Evolutionary conservation across 176 grass and related monocot genomes (phyloP).

Genomic region (Miscanthus lutarioriparius): DNA sequence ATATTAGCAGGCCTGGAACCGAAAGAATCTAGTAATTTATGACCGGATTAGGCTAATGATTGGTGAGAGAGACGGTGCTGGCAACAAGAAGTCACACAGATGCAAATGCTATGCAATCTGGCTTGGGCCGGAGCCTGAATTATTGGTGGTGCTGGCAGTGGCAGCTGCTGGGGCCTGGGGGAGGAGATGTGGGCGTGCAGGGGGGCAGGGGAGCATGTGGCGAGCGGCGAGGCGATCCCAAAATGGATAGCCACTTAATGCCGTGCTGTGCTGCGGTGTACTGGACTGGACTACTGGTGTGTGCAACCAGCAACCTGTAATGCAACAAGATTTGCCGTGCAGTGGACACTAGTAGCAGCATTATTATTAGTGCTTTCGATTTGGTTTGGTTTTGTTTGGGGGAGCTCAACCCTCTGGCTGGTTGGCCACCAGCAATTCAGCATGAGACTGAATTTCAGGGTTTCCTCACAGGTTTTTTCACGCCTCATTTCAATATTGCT

Average conservation of each 20-base stretch:
- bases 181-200: constrained; percentile 40
- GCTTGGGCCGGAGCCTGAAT: constrained; percentile 3
- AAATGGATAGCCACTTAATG: constrained; percentile 31
- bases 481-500: background rate
- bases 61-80: constrained; percentile 12
- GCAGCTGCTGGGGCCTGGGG: background rate
- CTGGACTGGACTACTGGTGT: background rate
- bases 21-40: background rate
- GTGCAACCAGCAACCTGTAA: background rate
- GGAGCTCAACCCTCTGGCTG: no score
- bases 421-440: no score
- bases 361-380: background rate
- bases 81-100: no score
- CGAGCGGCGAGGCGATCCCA: constrained; percentile 15
- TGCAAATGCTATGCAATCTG: background rate
- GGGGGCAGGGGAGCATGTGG: constrained; percentile 50
- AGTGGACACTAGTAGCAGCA: background rate
- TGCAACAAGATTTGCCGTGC: constrained; percentile 24
- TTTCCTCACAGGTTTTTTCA: background rate
- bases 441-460: background rate
- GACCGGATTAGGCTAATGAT: background rate
- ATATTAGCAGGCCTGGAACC: background rate
- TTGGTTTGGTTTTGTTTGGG: background rate
- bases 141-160: background rate
- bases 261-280: background rate